These are phyloP conservation scores for Antarctomyces pellizariae DNA, from an alignment of 495 filamentous ascomycete genomes.

Conservation along the genomic window DNA sequence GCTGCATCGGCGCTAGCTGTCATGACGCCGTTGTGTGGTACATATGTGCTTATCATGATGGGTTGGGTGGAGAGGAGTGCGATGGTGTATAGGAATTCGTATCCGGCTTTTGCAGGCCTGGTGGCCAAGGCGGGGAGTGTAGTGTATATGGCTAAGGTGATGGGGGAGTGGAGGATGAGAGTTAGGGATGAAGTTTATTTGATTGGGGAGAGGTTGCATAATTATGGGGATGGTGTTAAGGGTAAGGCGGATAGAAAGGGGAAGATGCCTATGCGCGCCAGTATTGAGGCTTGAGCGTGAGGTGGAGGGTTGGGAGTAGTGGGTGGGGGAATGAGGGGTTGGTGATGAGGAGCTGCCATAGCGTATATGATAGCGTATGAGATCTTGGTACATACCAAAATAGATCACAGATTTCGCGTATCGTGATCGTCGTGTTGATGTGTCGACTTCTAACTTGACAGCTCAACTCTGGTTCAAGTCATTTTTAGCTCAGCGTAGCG, in stretches of 20 bases:
- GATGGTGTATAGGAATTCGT: constrained; percentile 48
- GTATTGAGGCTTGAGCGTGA: constrained; percentile 2
- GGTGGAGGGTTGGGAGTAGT: background rate
- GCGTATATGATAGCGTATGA: too few relatives aligned
- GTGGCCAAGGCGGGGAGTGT: constrained; percentile 18
- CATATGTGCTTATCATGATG: constrained; percentile 12
- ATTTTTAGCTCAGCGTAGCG: too few relatives aligned
- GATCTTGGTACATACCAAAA: too few relatives aligned
- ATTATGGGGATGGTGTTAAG: constrained; percentile 57
- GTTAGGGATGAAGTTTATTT: constrained; percentile 90
- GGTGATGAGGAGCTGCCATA: too few relatives aligned
- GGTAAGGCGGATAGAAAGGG: too few relatives aligned
- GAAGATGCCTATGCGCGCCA: background rate
- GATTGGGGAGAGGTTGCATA: constrained; percentile 82
- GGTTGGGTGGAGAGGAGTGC: constrained; percentile 20
- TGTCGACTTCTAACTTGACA: too few relatives aligned
- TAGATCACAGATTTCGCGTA: too few relatives aligned
- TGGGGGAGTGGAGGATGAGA: constrained; percentile 54
- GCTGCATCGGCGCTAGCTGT: constrained; percentile 29
- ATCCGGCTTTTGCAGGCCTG: constrained; percentile 31
- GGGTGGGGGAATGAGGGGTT: too few relatives aligned
- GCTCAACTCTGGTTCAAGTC: too few relatives aligned
- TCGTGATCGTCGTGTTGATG: too few relatives aligned
- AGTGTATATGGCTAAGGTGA: too few relatives aligned
- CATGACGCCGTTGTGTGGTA: too few relatives aligned